A percentile compares a stretch with the other conserved stretches of the same genome.
Conservation (phyloP, 331 rosid genomes). For the Rosa hybrid region DNA sequence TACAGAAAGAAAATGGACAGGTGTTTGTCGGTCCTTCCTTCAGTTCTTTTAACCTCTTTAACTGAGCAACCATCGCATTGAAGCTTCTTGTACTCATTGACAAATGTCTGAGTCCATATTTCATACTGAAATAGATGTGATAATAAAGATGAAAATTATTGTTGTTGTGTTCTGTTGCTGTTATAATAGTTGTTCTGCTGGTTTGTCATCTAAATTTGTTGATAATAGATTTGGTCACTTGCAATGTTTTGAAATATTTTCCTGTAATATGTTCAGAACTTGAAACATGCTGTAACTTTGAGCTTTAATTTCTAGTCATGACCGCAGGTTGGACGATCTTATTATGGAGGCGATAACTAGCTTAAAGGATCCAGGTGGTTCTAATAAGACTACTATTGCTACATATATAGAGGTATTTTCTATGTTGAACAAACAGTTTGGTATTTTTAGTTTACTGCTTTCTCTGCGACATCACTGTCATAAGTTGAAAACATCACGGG, state of each 20-base stretch:
- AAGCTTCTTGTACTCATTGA: background rate
- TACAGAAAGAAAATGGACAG: background rate
- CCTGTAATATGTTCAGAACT: conserved; percentile 5
- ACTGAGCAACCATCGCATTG: background rate
- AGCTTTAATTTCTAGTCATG: conserved; percentile 13
- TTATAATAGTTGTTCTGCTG: background rate
- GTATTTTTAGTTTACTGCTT: background rate
- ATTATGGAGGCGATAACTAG: conserved; percentile 76
- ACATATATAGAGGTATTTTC: conserved; percentile 77
- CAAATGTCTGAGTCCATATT: background rate
- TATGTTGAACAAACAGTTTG: background rate
- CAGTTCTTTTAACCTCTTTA: background rate
- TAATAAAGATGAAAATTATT: background rate
- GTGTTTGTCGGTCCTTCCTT: background rate
- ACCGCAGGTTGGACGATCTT: conserved; percentile 76
- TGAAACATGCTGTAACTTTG: background rate
- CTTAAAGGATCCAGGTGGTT: conserved; percentile 82
- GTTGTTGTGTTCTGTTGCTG: background rate
- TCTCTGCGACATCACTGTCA: conserved; percentile 12
- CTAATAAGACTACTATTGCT: conserved; percentile 84
- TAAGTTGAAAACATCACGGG: background rate
- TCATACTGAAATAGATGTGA: background rate
- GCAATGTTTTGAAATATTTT: background rate
- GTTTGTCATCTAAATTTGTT: background rate
- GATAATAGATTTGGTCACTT: background rate